Evolutionary conservation across 2,329 filamentous ascomycete genomes (phyloP).

Genomic region (Calonectria henricotiae): DNA sequence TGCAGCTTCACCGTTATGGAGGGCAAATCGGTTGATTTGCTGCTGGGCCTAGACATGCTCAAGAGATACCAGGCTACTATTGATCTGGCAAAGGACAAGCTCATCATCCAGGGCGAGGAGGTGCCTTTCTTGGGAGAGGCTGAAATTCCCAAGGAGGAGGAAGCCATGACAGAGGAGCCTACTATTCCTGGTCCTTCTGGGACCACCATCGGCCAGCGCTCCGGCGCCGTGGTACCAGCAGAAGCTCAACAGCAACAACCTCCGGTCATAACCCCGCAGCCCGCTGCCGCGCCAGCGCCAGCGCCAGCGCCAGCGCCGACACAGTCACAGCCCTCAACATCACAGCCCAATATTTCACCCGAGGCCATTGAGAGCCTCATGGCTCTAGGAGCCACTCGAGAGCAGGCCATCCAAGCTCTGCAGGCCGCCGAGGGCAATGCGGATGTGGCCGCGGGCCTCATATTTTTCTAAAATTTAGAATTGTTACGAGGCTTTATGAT

Average conservation of each 20-base stretch:
- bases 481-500: constrained; percentile 34
- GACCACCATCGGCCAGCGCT: constrained; percentile 88
- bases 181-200: constrained; percentile 88
- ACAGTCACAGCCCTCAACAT: constrained; percentile 51
- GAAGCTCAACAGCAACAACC: constrained; percentile 46
- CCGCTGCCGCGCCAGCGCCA: constrained; percentile 49
- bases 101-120: constrained; percentile 90
- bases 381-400: constrained; percentile 82
- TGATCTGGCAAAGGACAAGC: constrained; percentile 86
- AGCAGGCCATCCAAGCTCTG: constrained; percentile 85
- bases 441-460: constrained; percentile 87
- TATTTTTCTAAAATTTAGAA: constrained; percentile 66
- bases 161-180: constrained; percentile 85
- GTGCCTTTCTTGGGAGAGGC: constrained; percentile 93
- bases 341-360: constrained; percentile 64
- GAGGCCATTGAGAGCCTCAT: constrained; percentile 84
- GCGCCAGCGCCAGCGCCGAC: constrained; percentile 51
- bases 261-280: constrained; percentile 46
- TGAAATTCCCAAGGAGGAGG: constrained; percentile 90
- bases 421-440: constrained; percentile 89
- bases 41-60: constrained; percentile 96
- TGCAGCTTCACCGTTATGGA: constrained; percentile 99
- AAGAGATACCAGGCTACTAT: constrained; percentile 96
- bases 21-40: constrained; percentile 93
- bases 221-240: constrained; percentile 78